Evolutionary conservation across 2,329 filamentous ascomycete species (phyloP), one percentile per base, ranked within the genome.

Genomic region (Fusarium graminum): DNA sequence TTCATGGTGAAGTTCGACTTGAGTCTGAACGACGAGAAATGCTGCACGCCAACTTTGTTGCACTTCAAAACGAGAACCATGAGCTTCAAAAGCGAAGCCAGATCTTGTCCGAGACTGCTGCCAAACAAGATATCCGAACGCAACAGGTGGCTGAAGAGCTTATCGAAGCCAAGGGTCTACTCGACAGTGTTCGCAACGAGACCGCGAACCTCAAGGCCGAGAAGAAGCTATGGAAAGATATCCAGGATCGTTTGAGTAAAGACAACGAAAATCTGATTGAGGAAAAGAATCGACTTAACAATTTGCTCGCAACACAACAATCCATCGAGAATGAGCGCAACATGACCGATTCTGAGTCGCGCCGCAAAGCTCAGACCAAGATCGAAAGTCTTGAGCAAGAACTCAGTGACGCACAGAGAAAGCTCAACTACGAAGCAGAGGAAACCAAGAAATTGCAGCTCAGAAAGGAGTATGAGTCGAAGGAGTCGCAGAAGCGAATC

Each of bases 131-230:
- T 71, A 84, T 97, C 43, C 90, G 89, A 41, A 95, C 92, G 3
- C 93, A 97, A 73, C 93, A 97, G 78, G 91, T 94, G 28, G 93
- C 93, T 0, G 94, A 98, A 77, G 94, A 99, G 71, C 85, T 98
- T 7, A 89, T 98, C 11, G 95, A 97, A 76, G 89, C 91, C 7
- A 91, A 90, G 75, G 91, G 91, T 30, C 80, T 94, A 51, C 83
- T 92, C 5, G 94, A 99, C 74, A 94, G 93, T 73, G 86, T 97
- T 78, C 91, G 93, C 51, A 93, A 93, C 67, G 95, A 99, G 76
- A 93, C 90, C 52, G 90, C 93, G 16, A 97, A 98, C 74, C 86
- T 97, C 32, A 97, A 97, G 77, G 94, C 94, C 0, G 94, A 98
- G 78, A 97, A 97, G 80, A 91, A 93, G 36, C 84, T 99, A 11